Evolutionary conservation across 2,329 filamentous ascomycete species (phyloP), one percentile per base, ranked within the genome.

Genomic region (Sphaerulina musiva): DNA sequence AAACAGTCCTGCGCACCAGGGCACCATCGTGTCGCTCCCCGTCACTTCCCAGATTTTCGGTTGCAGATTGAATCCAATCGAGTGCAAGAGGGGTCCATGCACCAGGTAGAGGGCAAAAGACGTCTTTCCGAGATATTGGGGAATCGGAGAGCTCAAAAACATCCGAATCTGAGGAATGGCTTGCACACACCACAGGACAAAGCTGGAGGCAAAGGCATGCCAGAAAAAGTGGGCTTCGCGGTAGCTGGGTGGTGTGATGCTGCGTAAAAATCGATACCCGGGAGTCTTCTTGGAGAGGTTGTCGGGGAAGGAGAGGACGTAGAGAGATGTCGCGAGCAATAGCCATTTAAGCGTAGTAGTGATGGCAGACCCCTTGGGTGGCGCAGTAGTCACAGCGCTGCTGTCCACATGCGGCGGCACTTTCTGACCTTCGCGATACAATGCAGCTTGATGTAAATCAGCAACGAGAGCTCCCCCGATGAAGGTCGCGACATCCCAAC

Each of bases 401-500:
- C n/a, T 32, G 26, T 10, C 26, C 42, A 17, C 39, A 23, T 1
- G 10, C 42, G 11, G 44, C 2, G 26, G 26, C 10, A 8, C 14
- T 44, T 12, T 44, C n/a, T 42, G 49, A 26, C 26, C 43, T 38
- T 46, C 36, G 17, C 17, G 46, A 23, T 47, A 23, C 2, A 32
- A 29, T n/a, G 44, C 42, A 1, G 46, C 39, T 6, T 44, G 55
- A 32, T 57, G 55, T 5, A 57, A 34, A 17, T 54, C 42, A 32
- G 57, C 57, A 10, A 59, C 54, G 7, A 59, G 40, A 34, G 57
- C 48, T 23, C 57, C 57, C 10, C 51, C 57, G 4, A 43, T 59
- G 31, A 59, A 59, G 3, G 54, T 55, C 8, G 57, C 51, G 8
- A 59, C 44, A 5, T 59, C 54, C 57, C 57, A 59, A 45, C 51